phyloP scores from a whole-genome alignment of 805 yeast genomes.

The Saturnispora dispora region DNA sequence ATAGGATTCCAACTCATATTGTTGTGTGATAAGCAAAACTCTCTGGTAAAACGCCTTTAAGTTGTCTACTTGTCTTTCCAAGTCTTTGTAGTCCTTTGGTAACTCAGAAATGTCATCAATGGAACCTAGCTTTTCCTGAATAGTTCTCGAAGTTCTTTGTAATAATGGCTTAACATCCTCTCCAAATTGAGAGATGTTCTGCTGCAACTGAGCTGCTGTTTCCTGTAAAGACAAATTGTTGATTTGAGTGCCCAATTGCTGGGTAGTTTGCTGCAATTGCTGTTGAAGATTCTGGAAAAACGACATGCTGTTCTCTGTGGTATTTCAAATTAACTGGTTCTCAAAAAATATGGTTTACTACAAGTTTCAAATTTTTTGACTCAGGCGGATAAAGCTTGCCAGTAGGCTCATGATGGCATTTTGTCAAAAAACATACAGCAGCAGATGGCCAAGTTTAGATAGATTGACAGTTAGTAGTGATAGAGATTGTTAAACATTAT shows the following conservation, averaged over 20 bases:
- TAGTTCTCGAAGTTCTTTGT: slow-evolving; percentile 47
- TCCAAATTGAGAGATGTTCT: slow-evolving; percentile 24
- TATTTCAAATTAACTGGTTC: neutral
- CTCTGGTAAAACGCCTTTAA: slow-evolving; percentile 51
- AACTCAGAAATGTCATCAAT: slow-evolving; percentile 63
- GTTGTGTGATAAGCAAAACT: slow-evolving; percentile 42
- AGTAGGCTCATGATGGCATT: neutral
- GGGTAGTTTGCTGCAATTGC: slow-evolving; percentile 17
- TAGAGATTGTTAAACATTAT: neutral
- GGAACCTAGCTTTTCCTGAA: slow-evolving; percentile 52
- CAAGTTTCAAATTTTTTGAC: neutral
- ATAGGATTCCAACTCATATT: slow-evolving; percentile 66
- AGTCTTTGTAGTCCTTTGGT: slow-evolving; percentile 60
- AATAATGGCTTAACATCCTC: slow-evolving; percentile 43
- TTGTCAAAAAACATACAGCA: neutral
- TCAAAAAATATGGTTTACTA: neutral
- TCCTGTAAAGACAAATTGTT: slow-evolving; percentile 28
- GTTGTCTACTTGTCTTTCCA: slow-evolving; percentile 60
- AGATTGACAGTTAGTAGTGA: neutral
- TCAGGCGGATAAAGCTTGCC: neutral
- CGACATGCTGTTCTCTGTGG: slow-evolving; percentile 11
- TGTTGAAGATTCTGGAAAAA: slow-evolving; percentile 18
- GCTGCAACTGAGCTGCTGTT: slow-evolving; percentile 29
- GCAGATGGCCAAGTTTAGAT: neutral
- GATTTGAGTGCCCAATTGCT: slow-evolving; percentile 16